Percentiles rank a stretch among this genome's conserved stretches.
phyloP scores from a whole-genome alignment of 306 rosid genomes.

The Acacia crassicarpa region DNA sequence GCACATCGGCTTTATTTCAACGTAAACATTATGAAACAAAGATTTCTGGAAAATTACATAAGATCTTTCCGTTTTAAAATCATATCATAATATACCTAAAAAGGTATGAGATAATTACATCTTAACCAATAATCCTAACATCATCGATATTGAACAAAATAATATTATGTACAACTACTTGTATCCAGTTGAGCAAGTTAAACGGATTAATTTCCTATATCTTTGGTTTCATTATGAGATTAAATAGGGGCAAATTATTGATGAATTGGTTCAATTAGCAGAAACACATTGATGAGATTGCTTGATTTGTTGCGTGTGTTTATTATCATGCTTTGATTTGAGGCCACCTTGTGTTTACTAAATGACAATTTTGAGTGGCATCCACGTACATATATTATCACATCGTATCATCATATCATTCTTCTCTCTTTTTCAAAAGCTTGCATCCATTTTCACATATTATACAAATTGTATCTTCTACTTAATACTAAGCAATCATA shows the following conservation, averaged over 20 bases:
- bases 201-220: background rate
- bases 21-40: background rate
- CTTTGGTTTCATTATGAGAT: background rate
- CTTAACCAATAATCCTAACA: background rate
- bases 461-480: background rate
- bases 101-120: background rate
- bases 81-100: background rate
- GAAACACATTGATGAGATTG: background rate
- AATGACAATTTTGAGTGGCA: conserved; percentile 34
- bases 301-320: background rate
- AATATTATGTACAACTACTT: background rate
- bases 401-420: background rate
- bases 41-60: background rate
- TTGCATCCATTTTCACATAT: conserved; percentile 8
- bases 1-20: background rate
- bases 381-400: conserved; percentile 25
- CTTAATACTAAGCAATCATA: too few relatives aligned
- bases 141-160: background rate
- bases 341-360: background rate
- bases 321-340: background rate
- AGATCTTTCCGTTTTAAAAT: background rate
- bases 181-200: background rate
- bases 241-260: background rate
- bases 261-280: background rate
- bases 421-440: conserved; percentile 29